phyloP scores from a whole-genome alignment of 495 filamentous ascomycete genomes.

The Penicillium flavigenum region DNA sequence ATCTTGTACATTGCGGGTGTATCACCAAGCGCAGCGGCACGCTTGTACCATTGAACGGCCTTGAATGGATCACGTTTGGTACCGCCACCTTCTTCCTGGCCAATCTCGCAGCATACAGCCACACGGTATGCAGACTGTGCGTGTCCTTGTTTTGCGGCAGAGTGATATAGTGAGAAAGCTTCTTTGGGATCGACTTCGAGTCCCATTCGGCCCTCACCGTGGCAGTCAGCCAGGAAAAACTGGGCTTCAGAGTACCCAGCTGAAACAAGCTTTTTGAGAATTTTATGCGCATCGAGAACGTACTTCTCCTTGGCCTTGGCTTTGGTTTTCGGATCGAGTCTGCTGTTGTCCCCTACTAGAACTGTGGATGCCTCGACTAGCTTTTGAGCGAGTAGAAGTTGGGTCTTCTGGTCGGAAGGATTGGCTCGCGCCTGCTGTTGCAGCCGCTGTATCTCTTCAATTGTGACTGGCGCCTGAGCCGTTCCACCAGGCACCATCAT shows the following conservation, averaged over 20 bases:
- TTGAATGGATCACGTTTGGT: constrained; percentile 88
- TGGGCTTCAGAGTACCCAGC: constrained; percentile 75
- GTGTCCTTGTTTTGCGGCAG: constrained; percentile 86
- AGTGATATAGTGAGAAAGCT: constrained; percentile 89
- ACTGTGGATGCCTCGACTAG: constrained; percentile 80
- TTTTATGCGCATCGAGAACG: constrained; percentile 80
- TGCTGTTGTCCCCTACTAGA: constrained; percentile 63
- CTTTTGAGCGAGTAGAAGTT: constrained; percentile 77
- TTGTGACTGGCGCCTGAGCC: constrained; percentile 61
- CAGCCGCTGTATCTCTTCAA: constrained; percentile 72
- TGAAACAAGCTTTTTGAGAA: constrained; percentile 79
- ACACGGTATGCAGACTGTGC: constrained; percentile 86
- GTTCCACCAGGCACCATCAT: constrained; percentile 25
- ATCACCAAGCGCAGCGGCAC: constrained; percentile 84
- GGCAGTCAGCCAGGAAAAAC: constrained; percentile 90
- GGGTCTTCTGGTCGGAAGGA: constrained; percentile 66
- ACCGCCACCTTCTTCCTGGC: constrained; percentile 89
- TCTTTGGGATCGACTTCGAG: constrained; percentile 79
- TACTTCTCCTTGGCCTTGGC: constrained; percentile 81
- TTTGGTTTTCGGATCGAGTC: constrained; percentile 72
- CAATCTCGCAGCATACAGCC: constrained; percentile 96
- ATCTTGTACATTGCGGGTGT: constrained; percentile 97
- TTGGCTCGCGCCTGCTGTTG: constrained; percentile 64
- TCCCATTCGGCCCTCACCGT: constrained; percentile 70
- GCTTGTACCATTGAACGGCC: constrained; percentile 97